A percentile compares a stretch with the other conserved stretches of the same genome.
These are phyloP conservation scores for Cylindrodendrum hubeiense DNA, from an alignment of 2,329 filamentous ascomycete genomes.

Conservation along the genomic window DNA sequence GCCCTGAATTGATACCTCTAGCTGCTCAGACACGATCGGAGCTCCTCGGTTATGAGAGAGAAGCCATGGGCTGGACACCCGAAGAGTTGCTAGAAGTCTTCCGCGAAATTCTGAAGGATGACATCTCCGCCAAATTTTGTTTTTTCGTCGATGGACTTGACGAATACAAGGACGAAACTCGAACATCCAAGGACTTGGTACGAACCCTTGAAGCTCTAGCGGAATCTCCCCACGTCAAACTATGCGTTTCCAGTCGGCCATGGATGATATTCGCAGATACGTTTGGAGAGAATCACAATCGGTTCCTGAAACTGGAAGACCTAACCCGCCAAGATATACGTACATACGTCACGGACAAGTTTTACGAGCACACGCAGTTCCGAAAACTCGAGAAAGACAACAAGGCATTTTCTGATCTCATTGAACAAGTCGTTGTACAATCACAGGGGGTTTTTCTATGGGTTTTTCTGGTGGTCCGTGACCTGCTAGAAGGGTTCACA, in stretches of 20 bases:
- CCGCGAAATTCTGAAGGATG: no score
- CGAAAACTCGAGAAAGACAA: not conserved
- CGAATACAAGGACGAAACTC: conserved; percentile 31
- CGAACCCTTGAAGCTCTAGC: conserved; percentile 5
- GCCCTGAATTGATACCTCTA: conserved; percentile 32
- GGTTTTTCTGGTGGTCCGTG: not conserved
- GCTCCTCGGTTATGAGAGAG: no score
- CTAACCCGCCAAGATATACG: not conserved
- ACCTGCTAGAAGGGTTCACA: not conserved
- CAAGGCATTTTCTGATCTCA: not conserved
- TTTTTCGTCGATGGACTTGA: conserved; percentile 45
- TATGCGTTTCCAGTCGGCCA: conserved; percentile 47
- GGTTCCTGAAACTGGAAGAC: not conserved
- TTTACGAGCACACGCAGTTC: not conserved
- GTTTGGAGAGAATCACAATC: conserved; percentile 11
- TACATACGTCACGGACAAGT: not conserved
- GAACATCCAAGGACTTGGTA: conserved; percentile 21
- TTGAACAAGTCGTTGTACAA: not conserved
- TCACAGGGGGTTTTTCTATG: conserved; percentile 1
- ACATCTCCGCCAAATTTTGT: conserved; percentile 19
- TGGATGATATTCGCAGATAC: conserved; percentile 36
- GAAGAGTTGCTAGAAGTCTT: not conserved
- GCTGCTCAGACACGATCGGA: no score
- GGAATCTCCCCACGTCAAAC: conserved; percentile 36
- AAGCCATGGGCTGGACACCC: no score